Conservation (phyloP, 768 basidiomycete genomes). For the Leccinum olivaceopallidum region DNA sequence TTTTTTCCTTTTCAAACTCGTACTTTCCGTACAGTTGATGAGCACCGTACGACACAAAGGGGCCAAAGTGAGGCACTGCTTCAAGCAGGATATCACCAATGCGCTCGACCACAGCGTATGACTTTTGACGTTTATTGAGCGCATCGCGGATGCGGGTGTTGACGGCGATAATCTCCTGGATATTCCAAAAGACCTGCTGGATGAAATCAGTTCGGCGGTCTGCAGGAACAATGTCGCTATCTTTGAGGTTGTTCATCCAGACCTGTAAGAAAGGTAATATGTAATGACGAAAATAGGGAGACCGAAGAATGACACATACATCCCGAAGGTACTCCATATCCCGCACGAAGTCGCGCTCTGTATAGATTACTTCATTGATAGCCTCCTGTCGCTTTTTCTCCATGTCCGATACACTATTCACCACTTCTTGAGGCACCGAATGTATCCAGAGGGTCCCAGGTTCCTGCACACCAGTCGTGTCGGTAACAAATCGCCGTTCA, state of each 20-base stretch:
- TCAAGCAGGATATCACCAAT: slow-evolving; percentile 93
- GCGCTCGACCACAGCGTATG: slow-evolving; percentile 87
- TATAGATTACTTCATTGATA: slow-evolving; percentile 94
- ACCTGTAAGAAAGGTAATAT: slow-evolving; percentile 43
- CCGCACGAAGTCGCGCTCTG: slow-evolving; percentile 96
- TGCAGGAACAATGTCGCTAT: slow-evolving; percentile 73
- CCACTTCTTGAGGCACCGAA: slow-evolving; percentile 91
- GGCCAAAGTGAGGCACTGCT: slow-evolving; percentile 80
- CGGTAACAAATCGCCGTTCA: slow-evolving; percentile 5
- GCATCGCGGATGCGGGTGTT: slow-evolving; percentile 92
- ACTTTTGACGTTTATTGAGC: slow-evolving; percentile 93
- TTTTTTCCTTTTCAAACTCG: slow-evolving; percentile 99
- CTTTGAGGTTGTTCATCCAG: slow-evolving; percentile 88
- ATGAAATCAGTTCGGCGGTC: slow-evolving; percentile 82
- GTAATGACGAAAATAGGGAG: background rate
- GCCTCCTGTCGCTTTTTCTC: slow-evolving; percentile 98
- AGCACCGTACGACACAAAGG: slow-evolving; percentile 94
- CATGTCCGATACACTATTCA: slow-evolving; percentile 85
- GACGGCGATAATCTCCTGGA: slow-evolving; percentile 89
- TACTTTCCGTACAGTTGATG: slow-evolving; percentile 98
- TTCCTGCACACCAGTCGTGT: slow-evolving; percentile 46
- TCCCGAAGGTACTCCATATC: slow-evolving; percentile 98
- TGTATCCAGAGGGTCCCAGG: slow-evolving; percentile 94
- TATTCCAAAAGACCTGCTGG: slow-evolving; percentile 97
- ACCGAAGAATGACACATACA: slow-evolving; percentile 46